These are phyloP conservation scores for Aspergillus pseudonomiae DNA, from an alignment of 2,329 filamentous ascomycete species.

Conservation along the genomic window DNA sequence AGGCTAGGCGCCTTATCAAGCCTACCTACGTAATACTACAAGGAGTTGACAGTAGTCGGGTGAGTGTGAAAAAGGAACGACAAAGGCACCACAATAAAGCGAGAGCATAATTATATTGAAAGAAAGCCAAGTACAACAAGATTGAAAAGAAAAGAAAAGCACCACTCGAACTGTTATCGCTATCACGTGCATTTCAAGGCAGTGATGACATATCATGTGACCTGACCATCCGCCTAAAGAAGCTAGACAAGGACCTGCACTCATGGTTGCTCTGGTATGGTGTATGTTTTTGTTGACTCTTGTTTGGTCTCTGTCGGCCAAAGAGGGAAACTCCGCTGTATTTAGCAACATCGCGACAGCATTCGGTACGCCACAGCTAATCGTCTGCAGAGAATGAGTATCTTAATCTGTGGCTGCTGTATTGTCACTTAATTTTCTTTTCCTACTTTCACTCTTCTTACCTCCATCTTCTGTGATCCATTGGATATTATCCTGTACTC, in stretches of 20 bases:
- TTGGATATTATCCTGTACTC: conserved; percentile 25
- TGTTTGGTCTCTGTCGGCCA: conserved; percentile 18
- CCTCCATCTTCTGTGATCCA: background rate
- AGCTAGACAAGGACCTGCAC: conserved; percentile 18
- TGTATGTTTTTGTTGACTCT: conserved; percentile 45
- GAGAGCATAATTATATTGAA: background rate
- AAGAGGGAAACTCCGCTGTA: background rate
- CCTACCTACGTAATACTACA: background rate
- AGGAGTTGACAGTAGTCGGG: background rate
- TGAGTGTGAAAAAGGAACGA: background rate
- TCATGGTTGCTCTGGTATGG: conserved; percentile 24
- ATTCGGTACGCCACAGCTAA: background rate
- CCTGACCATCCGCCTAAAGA: background rate
- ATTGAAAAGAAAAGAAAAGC: background rate
- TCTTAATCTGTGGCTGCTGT: background rate
- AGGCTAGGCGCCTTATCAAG: background rate
- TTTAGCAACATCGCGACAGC: background rate
- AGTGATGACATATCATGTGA: background rate
- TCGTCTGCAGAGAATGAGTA: background rate
- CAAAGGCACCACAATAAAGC: background rate
- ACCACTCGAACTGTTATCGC: too few species aligned
- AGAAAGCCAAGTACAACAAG: background rate
- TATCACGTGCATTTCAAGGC: background rate
- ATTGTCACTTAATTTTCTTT: background rate
- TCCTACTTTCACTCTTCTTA: background rate